phyloP scores from a whole-genome alignment of 1,284 basidiomycete species.

The Pseudozyma hubeiensis region DNA sequence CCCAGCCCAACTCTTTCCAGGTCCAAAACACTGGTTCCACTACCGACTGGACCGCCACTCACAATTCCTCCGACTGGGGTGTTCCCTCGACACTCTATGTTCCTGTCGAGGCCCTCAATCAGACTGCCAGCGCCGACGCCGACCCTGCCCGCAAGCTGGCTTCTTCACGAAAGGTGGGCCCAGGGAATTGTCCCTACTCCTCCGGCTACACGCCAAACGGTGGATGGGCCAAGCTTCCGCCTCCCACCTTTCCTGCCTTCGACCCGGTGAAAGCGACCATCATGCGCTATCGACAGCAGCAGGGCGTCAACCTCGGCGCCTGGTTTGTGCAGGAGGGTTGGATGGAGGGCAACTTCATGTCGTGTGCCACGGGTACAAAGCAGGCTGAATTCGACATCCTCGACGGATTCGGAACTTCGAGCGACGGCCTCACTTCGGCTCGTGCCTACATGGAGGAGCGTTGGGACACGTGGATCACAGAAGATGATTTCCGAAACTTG shows the following conservation, averaged over 20 bases:
- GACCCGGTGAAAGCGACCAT: conserved; percentile 63
- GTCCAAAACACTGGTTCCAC: conserved; percentile 34
- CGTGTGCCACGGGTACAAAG: conserved; percentile 74
- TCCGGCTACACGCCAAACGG: conserved; percentile 59
- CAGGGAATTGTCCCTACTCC: conserved; percentile 58
- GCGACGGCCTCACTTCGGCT: conserved; percentile 71
- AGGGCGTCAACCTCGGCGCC: conserved; percentile 59
- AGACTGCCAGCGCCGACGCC: conserved; percentile 13
- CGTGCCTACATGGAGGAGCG: conserved; percentile 75
- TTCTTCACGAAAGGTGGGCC: conserved; percentile 51
- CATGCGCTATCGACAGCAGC: conserved; percentile 64
- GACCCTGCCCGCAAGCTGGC: conserved; percentile 35
- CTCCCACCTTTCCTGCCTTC: conserved; percentile 57
- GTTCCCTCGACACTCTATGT: conserved; percentile 54
- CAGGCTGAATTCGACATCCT: conserved; percentile 72
- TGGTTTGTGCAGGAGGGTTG: conserved; percentile 80
- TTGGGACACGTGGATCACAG: conserved; percentile 83
- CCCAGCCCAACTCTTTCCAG: conserved; percentile 38
- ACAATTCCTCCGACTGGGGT: conserved; percentile 55
- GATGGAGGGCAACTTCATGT: conserved; percentile 80
- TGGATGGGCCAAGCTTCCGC: conserved; percentile 48
- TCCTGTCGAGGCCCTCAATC: conserved; percentile 31
- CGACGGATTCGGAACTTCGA: conserved; percentile 73
- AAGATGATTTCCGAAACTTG: conserved; percentile 70
- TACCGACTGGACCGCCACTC: conserved; percentile 32